Evolutionary conservation across 306 rosid genomes (phyloP), one percentile per base, ranked within the genome.

Genomic region (Hippophae gyantsensis): DNA sequence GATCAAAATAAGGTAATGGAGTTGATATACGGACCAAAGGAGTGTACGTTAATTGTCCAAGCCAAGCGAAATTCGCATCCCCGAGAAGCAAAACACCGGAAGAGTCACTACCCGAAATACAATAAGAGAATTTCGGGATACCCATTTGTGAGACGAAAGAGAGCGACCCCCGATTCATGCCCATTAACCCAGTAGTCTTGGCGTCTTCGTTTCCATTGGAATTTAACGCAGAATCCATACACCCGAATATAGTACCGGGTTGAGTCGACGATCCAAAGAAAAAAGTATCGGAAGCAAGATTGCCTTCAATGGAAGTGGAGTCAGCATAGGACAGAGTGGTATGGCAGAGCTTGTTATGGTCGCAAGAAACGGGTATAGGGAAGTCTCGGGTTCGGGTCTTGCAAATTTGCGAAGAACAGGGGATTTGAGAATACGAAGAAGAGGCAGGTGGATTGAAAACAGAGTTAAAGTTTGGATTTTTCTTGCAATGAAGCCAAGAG

Each of bases 1-100:
- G 81, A 74, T 89, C 95, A 54, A 74, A 89, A 52, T 86, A 89
- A 4, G 97, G 97, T 9, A 89, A 73, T 7, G 95, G 97, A 43
- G 72, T 70, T 7, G 87, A 50, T 9, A 80, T 76, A 63, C 75
- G 81, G 7, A 89, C 74, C 6, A 89, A 38, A 0, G 97, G 97
- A 0, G 95, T 89, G 80, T 89, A 89, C 41, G 61, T 82, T 52
- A 89, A 66, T 1, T 82, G 84, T 0, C 81, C 73, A 0, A 89
- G 78, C 97, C 97, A 89, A 3, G 58, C 1, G 54, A 80, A 49
- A 2, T 7, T 71, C 0, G 81, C 67, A 1, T 80, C 86, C 4
- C 97, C 97, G 63, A 89, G 78, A 25, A 89, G 82, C 10, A 86
- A 57, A 47, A 86, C 72, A 7, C 93, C 93, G 60, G 93, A 63